Conservation (phyloP, 371 early-diverging fungal genomes). For the Mortierella sp. region DNA sequence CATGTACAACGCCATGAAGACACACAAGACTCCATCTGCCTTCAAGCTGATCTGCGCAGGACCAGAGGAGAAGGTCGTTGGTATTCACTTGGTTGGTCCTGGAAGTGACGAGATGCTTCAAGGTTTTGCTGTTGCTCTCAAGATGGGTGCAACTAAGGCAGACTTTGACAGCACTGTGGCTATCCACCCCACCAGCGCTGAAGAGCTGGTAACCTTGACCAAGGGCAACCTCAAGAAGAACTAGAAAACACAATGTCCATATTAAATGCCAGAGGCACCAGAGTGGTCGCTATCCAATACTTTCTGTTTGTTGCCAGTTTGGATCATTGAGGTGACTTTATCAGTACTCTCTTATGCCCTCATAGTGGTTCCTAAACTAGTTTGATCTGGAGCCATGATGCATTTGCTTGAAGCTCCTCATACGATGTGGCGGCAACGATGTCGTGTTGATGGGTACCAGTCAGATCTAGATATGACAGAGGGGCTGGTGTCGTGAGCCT, state of each 20-base stretch:
- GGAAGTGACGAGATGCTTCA: conserved; percentile 97
- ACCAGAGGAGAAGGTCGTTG: conserved; percentile 94
- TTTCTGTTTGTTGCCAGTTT: too few relatives aligned
- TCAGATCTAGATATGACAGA: too few relatives aligned
- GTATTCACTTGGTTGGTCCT: conserved; percentile 94
- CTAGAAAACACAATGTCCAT: conserved; percentile 4
- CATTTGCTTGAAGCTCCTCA: too few relatives aligned
- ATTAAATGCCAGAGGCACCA: too few relatives aligned
- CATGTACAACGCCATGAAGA: conserved; percentile 90
- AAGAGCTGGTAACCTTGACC: conserved; percentile 80
- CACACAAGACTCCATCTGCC: conserved; percentile 88
- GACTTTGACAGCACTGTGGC: conserved; percentile 96
- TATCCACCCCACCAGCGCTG: conserved; percentile 98
- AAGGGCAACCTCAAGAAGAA: conserved; percentile 51
- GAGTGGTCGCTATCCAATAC: too few relatives aligned
- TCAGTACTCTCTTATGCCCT: too few relatives aligned
- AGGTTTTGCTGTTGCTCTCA: conserved; percentile 91
- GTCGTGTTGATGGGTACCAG: too few relatives aligned
- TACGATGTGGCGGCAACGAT: too few relatives aligned
- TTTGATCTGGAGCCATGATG: too few relatives aligned
- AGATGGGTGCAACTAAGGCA: conserved; percentile 95
- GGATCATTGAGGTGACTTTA: too few relatives aligned
- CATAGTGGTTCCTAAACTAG: too few relatives aligned
- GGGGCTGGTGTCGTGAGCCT: too few relatives aligned
- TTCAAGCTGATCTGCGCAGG: conserved; percentile 91